Evolutionary conservation across 495 filamentous ascomycete species (phyloP), one percentile per base, ranked within the genome.

Genomic region (Xylaria nigripes): DNA sequence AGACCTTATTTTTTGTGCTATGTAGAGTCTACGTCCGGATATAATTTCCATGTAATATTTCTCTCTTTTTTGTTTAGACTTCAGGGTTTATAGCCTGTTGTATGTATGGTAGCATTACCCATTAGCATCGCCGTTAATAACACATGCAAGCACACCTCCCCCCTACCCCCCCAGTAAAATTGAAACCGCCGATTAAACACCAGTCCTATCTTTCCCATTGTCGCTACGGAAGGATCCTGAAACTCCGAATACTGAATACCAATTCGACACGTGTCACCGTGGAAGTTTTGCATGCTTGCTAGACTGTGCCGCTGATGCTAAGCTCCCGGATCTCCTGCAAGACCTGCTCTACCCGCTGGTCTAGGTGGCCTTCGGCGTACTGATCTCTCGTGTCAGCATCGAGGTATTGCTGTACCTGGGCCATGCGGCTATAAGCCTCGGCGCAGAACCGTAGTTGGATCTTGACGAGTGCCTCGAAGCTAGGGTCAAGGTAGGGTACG

Each of bases 381-480:
- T 95, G 89, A 53, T 98, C 93, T 50, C 93, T 78, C 42, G 90
- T 97, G 66, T 93, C 88, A n/a, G 91, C 84, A 69, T 97, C 93
- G 42, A 98, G 78, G 70, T 96, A 98, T 71, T 98, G 94, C 74
- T 98, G 93, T 56, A 98, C 93, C 75, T 98, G 93, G 8, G 93
- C 93, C 93, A 98, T 97, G 21, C 93, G 77, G 30, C 82, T 87
- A 67, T 98, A 98, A 9, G 93, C 93, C 70, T 98, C 93, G 10
- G 93, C 93, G 67, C 93, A 98, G 74, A 98, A 98, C 25, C 93
- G 81, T 55, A 98, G 72, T 72, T 98, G 93, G 61, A 98, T 98
- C 78, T 98, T 98, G 58, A 98, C 93, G 45, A 98, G 81, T 0
- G 93, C 93, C 70, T 98, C 93, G 66, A 98, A 98, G 52, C 83